Evolutionary conservation across 2,329 filamentous ascomycete species (phyloP).

Genomic region (Onygenales sp.): DNA sequence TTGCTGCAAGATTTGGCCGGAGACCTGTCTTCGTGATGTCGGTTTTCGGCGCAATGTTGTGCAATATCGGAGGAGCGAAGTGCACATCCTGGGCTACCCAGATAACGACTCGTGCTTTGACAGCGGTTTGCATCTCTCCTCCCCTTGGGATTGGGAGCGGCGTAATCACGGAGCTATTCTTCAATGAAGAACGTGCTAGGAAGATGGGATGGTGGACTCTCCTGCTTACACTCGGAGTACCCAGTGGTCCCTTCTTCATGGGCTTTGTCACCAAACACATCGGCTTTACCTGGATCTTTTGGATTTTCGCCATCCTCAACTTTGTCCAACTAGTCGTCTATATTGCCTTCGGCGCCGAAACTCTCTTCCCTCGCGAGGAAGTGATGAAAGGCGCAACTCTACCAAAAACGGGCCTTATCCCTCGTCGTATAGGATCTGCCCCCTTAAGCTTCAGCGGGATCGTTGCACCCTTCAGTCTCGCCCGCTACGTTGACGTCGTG

Average conservation of each 20-base stretch:
- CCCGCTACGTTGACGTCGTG: constrained; percentile 37
- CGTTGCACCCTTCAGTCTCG: constrained; percentile 41
- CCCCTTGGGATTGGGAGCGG: constrained; percentile 46
- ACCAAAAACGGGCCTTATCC: not conserved
- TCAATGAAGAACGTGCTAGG: constrained; percentile 44
- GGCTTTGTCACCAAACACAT: constrained; percentile 41
- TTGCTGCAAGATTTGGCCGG: constrained; percentile 46
- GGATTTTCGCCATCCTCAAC: constrained; percentile 49
- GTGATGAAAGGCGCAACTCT: constrained; percentile 5
- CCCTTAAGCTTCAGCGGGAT: constrained; percentile 44
- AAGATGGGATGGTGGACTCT: constrained; percentile 52
- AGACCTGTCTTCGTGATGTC: constrained; percentile 47
- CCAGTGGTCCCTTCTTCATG: constrained; percentile 27
- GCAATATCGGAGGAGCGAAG: constrained; percentile 47
- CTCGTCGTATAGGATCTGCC: constrained; percentile 40
- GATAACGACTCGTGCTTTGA: constrained; percentile 43
- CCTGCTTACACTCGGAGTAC: constrained; percentile 42
- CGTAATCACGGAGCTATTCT: constrained; percentile 50
- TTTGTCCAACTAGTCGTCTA: constrained; percentile 48
- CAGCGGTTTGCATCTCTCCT: constrained; percentile 48
- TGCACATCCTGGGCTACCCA: constrained; percentile 41
- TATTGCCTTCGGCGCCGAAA: constrained; percentile 47
- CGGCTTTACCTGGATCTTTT: constrained; percentile 52
- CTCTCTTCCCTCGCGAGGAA: constrained; percentile 35
- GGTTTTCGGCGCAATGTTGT: constrained; percentile 36